Conservation (phyloP, 2,329 filamentous ascomycete genomes). For the Aspergillus sergii region DNA sequence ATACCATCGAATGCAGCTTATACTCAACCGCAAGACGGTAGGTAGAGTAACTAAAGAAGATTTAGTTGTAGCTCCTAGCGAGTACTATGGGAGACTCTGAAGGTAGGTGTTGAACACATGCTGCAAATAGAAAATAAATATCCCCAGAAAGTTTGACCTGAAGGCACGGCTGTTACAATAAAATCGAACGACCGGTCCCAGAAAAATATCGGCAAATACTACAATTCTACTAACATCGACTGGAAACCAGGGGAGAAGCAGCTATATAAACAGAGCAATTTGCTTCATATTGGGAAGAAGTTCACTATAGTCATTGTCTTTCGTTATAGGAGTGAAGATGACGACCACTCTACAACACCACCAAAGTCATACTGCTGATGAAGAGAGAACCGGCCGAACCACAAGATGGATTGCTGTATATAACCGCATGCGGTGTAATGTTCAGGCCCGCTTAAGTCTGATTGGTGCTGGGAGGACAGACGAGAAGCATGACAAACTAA, state of each 20-base stretch:
- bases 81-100: slow-evolving; percentile 23
- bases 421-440: too few relatives aligned
- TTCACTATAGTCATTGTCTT: not conserved
- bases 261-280: slow-evolving; percentile 21
- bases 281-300: slow-evolving; percentile 1
- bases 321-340: not conserved
- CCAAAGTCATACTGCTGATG: not conserved
- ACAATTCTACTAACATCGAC: slow-evolving; percentile 15
- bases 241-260: slow-evolving; percentile 18
- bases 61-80: slow-evolving; percentile 25
- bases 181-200: slow-evolving; percentile 4
- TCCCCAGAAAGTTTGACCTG: slow-evolving; percentile 16
- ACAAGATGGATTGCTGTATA: too few relatives aligned
- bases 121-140: slow-evolving; percentile 18
- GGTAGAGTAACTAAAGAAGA: slow-evolving; percentile 27
- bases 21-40: slow-evolving; percentile 25
- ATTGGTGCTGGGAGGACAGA: too few relatives aligned
- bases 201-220: slow-evolving; percentile 15
- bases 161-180: slow-evolving; percentile 17
- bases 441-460: too few relatives aligned
- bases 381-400: too few relatives aligned
- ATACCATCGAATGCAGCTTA: slow-evolving; percentile 30
- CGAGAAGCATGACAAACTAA: too few relatives aligned
- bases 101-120: slow-evolving; percentile 22
- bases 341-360: not conserved